Base-by-base conservation (phyloP, 352 stramenopile species). In the Phytophthora pistaciae region DNA sequence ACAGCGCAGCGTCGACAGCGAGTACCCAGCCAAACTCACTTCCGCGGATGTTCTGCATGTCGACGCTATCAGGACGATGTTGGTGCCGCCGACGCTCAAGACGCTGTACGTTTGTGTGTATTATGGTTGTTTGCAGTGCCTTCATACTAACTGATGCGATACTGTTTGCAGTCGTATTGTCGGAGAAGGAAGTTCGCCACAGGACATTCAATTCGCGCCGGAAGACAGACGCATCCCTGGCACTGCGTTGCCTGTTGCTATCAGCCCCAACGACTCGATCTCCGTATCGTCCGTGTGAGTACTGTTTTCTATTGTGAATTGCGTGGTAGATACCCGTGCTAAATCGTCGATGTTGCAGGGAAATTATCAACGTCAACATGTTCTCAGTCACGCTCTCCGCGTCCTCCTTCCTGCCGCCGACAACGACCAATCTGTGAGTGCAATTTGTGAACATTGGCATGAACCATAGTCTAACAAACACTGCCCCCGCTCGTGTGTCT, bases 311-410 rank as follows among this genome's bases (percentile, higher is more conserved):
- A 18, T 44, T 13, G 4, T n/a, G 31, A 59, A 13, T n/a, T 53
- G 21, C n/a, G 13, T 21, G 8, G 27, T 23, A 11, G 16, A 48
- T 14, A 1, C 2, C 3, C 18, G 9, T 44, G 25, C 49, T 66
- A 27, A 62, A 2, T 27, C 1, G 11, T 11, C 38, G 16, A 20
- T 42, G 13, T 42, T 56, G 4, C 33, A 82, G 75, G 23, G 68
- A 79, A 65, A 68, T 82, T 49, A 56, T 40, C 56, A 82, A 82
- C 58, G 73, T 82, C 14, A 72, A 82, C 52, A 64, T 82, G 68
- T 75, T 67, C 7, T 75, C 65, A 21, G 72, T 80, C 29, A 70
- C 75, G 3, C 67, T 72, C 18, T 53, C 72, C 2, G 72, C 64
- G 21, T 68, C 64, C 5, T 56, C 67, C 16, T 82, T 82, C 13